phyloP scores from a whole-genome alignment of 768 basidiomycete species.

The Tremella yokohamensis region DNA sequence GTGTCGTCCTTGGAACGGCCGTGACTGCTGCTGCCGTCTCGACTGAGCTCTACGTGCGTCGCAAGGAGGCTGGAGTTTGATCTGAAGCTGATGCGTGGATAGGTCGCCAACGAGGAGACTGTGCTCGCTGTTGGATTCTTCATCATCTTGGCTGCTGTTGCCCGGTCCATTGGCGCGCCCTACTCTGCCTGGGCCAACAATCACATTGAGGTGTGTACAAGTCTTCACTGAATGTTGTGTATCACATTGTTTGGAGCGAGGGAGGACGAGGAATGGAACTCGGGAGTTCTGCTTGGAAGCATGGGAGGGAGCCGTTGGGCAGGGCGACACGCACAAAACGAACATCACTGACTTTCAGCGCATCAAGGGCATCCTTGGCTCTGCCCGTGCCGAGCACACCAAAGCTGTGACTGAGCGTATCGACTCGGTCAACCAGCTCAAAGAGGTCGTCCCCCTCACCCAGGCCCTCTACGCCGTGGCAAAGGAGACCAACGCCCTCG shows the following conservation, averaged over 20 bases:
- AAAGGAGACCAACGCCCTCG: constrained; percentile 91
- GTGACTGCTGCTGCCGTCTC: constrained; percentile 87
- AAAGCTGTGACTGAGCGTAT: constrained; percentile 91
- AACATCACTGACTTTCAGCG: constrained; percentile 49
- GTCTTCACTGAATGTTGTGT: neutral
- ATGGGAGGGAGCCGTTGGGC: neutral
- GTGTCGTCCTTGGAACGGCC: constrained; percentile 84
- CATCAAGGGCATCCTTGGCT: constrained; percentile 74
- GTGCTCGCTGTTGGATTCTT: constrained; percentile 79
- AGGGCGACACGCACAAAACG: neutral
- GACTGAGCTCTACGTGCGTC: constrained; percentile 78
- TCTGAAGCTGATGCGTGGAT: neutral
- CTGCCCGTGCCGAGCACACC: constrained; percentile 82
- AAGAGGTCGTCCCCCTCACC: constrained; percentile 89
- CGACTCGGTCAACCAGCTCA: constrained; percentile 83
- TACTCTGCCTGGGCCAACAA: constrained; percentile 89
- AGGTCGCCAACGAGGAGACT: constrained; percentile 88
- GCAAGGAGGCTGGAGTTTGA: neutral
- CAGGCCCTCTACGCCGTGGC: constrained; percentile 85
- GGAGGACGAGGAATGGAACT: neutral
- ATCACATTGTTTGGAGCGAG: too few relatives aligned
- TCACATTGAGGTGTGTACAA: constrained; percentile 61
- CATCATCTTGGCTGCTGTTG: constrained; percentile 77
- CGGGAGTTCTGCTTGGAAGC: too few relatives aligned
- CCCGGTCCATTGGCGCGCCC: constrained; percentile 65